Evolutionary conservation across 176 grass and related monocot genomes (phyloP), one percentile per base, ranked within the genome.

Genomic region (Cenchrus americanus): DNA sequence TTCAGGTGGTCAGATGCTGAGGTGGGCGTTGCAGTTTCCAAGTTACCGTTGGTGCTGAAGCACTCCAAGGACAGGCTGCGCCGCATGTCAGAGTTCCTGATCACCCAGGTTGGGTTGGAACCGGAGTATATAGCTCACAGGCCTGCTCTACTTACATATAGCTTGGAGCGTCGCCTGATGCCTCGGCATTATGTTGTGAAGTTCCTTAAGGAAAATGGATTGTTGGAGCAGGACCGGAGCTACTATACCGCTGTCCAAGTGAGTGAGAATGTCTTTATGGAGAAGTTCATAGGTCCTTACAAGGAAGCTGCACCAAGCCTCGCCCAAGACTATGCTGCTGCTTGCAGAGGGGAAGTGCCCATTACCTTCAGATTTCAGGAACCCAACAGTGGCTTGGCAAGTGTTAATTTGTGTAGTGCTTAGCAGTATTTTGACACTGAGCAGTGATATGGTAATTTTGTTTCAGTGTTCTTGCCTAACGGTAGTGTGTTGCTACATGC

Each of bases 71-170:
- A 92, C 14, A 85, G 86, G 65, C 58, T 92, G 55, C 7, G 18
- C n/a, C 78, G 50, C 42, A 75, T 75, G 54, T 43, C 86, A 0
- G 85, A 92, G 47, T 95, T 90, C 69, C 53, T 95, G 13, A 82
- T 78, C 8, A 81, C 48, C 5, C 62, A 86, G 86, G 85, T 83
- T 1, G 87, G 84, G 6, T 71, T 83, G 53, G 86, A 81, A 10
- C 72, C 82, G 0, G 81, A 80, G 15, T 82, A 87, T 58, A 68
- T 94, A 19, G 90, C 90, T 55, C 53, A 60, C 65, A 74, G 66
- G 57, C 92, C 90, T 5, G 80, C 83, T 3, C 34, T 94, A 44
- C 80, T 94, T 65, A 84, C 82, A n/a, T 89, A 85, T 32, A 94
- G 87, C 60, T 24, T 92, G 75, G 90, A 90, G 78, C 66, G 64